Base-by-base conservation (phyloP, 345 rosid genomes). In the Lepidium aucheri region DNA sequence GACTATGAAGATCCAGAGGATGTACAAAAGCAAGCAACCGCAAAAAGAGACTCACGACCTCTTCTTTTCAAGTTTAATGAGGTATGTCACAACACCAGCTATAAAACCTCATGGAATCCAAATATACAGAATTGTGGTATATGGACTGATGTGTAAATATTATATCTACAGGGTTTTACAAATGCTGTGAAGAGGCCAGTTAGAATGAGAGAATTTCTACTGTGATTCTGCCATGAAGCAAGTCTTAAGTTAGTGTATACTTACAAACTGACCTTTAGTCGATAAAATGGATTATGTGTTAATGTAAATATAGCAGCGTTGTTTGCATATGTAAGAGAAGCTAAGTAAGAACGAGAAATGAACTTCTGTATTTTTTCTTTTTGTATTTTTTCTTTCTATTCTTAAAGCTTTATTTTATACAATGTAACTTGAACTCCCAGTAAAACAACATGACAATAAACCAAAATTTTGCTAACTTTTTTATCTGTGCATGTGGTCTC, bases 141-240 rank as follows among this genome's bases (percentile, higher is more conserved):
- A 14, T 7, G 9, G 4, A 17, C 36, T 74, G 49, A 68, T 38
- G 35, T 59, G 36, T 39, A 3, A 30, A 18, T 8, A 39, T 9
- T 40, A 13, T 52, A 18, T 65, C 7, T 67, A 39, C 80, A 92
- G 95, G 96, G 51, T 67, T 91, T 81, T 76, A 91, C 97, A 53
- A 91, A 91, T 74, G 96, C 96, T 56, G 85, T 89, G 52, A 91
- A 91, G 81, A 83, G 95, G 76, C 96, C 98, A 0, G 91, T 84
- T 32, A 85, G 85, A 28, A 87, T 92, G 82, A 83, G 77, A 1
- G 96, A 89, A 65, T 92, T 92, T 77, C 75, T 85, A 47, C 35
- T 35, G 15, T 83, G 77, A 84, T 61, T 52, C 11, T 36, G 32
- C 35, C 18, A 6, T 40, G 45, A 51, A 58, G 51, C n/a, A 16